A percentile compares a stretch with the other conserved stretches of the same genome.
Evolutionary conservation across 345 rosid genomes (phyloP).

Genomic region (Rhodamnia rubescens): DNA sequence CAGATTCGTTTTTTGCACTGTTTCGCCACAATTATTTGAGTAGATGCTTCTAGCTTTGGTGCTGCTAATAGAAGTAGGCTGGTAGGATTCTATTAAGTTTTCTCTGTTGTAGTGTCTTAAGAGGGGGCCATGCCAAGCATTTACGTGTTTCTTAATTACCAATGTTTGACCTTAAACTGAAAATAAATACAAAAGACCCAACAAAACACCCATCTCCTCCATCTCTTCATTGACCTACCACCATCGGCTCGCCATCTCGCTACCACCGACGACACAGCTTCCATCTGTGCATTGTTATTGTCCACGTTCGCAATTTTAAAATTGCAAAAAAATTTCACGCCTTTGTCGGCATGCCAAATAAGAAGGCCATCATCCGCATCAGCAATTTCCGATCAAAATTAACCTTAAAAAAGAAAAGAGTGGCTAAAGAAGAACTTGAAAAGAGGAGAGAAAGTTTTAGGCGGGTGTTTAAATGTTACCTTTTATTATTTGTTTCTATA

Average conservation of each 20-base stretch:
- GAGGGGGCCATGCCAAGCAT: not conserved
- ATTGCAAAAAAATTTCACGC: too few relatives aligned
- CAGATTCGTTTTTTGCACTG: not conserved
- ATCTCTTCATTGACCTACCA: not conserved
- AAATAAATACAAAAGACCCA: not conserved
- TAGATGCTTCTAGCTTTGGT: not conserved
- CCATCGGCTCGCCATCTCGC: not conserved
- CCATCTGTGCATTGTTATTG: not conserved
- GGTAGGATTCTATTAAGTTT: not conserved
- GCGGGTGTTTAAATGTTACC: too few relatives aligned
- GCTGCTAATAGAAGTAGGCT: not conserved
- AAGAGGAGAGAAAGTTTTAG: too few relatives aligned
- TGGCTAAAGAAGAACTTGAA: too few relatives aligned
- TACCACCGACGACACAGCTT: not conserved
- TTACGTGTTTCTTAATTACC: not conserved
- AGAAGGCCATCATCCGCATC: too few relatives aligned
- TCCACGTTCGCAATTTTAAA: not conserved
- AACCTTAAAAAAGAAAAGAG: too few relatives aligned
- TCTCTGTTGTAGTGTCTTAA: not conserved
- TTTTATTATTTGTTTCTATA: too few relatives aligned
- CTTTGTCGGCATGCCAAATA: too few relatives aligned
- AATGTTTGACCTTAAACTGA: not conserved
- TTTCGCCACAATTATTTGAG: not conserved
- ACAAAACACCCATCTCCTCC: not conserved
- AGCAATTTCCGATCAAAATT: too few relatives aligned